Evolutionary conservation across 441 rosid species (phyloP).

Genomic region (Gossypium lobatum): DNA sequence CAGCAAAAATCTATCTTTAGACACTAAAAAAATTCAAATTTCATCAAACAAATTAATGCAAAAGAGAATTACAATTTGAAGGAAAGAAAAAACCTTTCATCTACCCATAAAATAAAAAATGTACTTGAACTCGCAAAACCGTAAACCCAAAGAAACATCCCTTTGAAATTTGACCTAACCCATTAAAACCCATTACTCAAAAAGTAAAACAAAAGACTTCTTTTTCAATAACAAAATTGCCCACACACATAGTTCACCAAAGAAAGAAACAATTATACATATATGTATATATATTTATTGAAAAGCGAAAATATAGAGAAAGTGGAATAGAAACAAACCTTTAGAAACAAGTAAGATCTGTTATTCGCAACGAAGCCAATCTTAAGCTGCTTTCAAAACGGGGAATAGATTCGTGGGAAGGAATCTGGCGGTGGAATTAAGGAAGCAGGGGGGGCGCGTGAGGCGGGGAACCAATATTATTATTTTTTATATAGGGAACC

Average conservation of each 20-base stretch:
- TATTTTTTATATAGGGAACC: not conserved
- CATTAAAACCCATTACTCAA: slow-evolving; percentile 4
- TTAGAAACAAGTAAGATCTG: slow-evolving; percentile 7
- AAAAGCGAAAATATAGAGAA: not conserved
- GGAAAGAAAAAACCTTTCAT: not conserved
- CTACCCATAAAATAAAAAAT: not conserved
- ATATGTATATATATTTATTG: not conserved
- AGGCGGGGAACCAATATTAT: not conserved
- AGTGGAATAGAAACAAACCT: not conserved
- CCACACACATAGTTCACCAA: not conserved
- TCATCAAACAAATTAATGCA: not conserved
- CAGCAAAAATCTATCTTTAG: too few relatives aligned
- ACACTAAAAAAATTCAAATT: not conserved
- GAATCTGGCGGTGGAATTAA: not conserved
- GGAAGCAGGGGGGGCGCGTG: not conserved
- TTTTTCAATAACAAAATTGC: not conserved
- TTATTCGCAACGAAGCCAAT: not conserved
- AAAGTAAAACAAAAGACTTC: not conserved
- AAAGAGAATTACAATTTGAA: not conserved
- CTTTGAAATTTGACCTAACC: not conserved
- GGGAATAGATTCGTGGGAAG: not conserved
- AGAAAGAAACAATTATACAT: too few relatives aligned
- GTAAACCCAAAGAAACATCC: too few relatives aligned
- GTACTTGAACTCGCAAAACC: too few relatives aligned
- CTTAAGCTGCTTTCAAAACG: not conserved